Evolutionary conservation across 1,284 basidiomycete genomes (phyloP).

Genomic region (Moesziomyces antarcticus): DNA sequence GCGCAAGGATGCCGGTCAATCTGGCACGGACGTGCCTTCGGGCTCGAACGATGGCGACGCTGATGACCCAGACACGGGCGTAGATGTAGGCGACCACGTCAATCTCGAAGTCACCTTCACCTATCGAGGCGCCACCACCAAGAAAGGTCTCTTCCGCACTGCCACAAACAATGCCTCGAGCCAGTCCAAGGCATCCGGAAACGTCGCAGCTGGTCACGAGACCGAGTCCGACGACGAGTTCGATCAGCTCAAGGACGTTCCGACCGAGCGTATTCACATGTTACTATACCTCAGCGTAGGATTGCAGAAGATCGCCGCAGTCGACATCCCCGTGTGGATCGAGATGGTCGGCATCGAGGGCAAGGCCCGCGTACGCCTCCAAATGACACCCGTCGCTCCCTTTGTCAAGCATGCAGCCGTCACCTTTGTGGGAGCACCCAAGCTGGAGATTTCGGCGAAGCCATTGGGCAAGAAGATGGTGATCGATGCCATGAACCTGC

Average conservation of each 20-base stretch:
- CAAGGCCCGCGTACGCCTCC: slow-evolving; percentile 59
- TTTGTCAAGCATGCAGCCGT: slow-evolving; percentile 63
- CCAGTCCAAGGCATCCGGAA: slow-evolving; percentile 18
- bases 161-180: slow-evolving; percentile 19
- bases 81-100: slow-evolving; percentile 59
- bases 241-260: slow-evolving; percentile 31
- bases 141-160: slow-evolving; percentile 34
- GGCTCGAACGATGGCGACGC: slow-evolving; percentile 3
- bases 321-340: slow-evolving; percentile 62
- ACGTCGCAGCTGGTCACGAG: slow-evolving; percentile 17
- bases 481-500: slow-evolving; percentile 65
- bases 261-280: slow-evolving; percentile 52
- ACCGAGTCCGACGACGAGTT: slow-evolving; percentile 20
- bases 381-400: slow-evolving; percentile 57
- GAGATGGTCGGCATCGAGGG: slow-evolving; percentile 64
- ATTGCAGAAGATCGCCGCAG: slow-evolving; percentile 62
- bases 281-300: slow-evolving; percentile 60
- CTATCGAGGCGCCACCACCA: slow-evolving; percentile 46
- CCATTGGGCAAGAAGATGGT: slow-evolving; percentile 62
- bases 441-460: slow-evolving; percentile 62
- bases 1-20: slow-evolving; percentile 28
- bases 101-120: slow-evolving; percentile 60
- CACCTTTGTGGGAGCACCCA: slow-evolving; percentile 56
- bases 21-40: slow-evolving; percentile 1
- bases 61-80: slow-evolving; percentile 20